A percentile compares a stretch with the other conserved stretches of the same genome.
Evolutionary conservation across 345 rosid genomes (phyloP).

Genomic region (Schrenkiella parvula): DNA sequence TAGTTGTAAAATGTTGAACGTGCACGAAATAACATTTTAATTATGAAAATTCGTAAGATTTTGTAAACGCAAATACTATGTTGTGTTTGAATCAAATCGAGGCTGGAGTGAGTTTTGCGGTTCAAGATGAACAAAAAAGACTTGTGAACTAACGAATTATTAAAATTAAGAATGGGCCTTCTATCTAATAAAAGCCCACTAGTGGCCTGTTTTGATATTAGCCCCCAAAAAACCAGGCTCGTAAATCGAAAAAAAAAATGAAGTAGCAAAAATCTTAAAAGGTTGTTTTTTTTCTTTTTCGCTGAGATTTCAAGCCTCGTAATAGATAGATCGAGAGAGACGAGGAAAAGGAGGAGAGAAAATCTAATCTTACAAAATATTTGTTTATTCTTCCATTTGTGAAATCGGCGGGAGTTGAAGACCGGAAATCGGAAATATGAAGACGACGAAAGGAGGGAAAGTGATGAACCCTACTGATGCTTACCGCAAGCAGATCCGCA

Average conservation of each 20-base stretch:
- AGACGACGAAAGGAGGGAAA: slow-evolving; percentile 99
- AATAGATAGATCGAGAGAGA: background rate
- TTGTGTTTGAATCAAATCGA: too few species aligned
- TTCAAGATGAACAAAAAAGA: too few species aligned
- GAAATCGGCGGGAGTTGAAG: background rate
- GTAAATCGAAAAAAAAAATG: background rate
- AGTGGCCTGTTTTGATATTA: background rate
- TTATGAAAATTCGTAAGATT: background rate
- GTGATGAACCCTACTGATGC: slow-evolving; percentile 99
- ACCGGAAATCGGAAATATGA: slow-evolving; percentile 43
- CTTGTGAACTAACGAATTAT: background rate
- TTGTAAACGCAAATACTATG: background rate
- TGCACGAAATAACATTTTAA: background rate
- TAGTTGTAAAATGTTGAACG: background rate
- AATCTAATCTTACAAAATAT: background rate
- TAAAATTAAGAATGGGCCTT: background rate
- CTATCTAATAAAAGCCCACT: background rate
- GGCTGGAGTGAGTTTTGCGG: too few species aligned
- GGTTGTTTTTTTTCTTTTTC: too few species aligned
- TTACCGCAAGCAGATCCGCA: slow-evolving; percentile 92
- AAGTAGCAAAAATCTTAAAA: background rate
- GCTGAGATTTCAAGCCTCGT: too few species aligned
- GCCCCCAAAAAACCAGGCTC: background rate
- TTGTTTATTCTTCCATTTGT: background rate
- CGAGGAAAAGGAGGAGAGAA: slow-evolving; percentile 1